These are phyloP conservation scores for Aspergillus sergii DNA, from an alignment of 2,329 filamentous ascomycete genomes.

Conservation along the genomic window DNA sequence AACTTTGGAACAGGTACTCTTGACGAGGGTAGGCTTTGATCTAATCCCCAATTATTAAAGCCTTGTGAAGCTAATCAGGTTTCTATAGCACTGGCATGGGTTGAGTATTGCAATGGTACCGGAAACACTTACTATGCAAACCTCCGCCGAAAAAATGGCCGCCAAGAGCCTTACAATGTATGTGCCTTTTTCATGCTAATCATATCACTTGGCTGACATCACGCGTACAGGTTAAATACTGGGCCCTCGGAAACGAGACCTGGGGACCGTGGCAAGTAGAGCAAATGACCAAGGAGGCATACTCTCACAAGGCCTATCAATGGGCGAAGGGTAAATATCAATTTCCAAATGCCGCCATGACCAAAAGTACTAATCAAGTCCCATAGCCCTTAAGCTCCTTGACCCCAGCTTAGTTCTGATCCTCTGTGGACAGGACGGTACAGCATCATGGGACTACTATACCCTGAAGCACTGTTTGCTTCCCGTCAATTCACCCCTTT, in stretches of 20 bases:
- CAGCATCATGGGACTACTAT: constrained; percentile 71
- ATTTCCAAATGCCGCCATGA: neutral
- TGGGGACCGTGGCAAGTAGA: constrained; percentile 64
- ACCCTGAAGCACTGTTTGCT: constrained; percentile 70
- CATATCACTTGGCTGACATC: constrained; percentile 2
- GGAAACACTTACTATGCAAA: constrained; percentile 80
- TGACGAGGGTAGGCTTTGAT: constrained; percentile 50
- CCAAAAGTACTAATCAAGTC: constrained; percentile 6
- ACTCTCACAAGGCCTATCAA: constrained; percentile 60
- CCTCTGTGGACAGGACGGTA: constrained; percentile 72
- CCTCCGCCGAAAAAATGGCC: constrained; percentile 73
- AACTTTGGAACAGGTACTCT: constrained; percentile 77
- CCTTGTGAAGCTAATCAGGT: neutral
- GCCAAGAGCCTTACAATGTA: constrained; percentile 72
- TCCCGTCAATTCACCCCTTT: constrained; percentile 47
- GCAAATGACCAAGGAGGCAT: constrained; percentile 62
- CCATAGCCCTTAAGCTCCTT: constrained; percentile 41
- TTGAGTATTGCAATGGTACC: constrained; percentile 85
- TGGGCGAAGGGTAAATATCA: constrained; percentile 56
- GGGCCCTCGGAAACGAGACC: constrained; percentile 77
- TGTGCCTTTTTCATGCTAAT: neutral
- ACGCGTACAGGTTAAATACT: constrained; percentile 67
- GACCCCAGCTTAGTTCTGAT: constrained; percentile 71
- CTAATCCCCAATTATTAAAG: neutral
- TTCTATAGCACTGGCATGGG: constrained; percentile 66